These are phyloP conservation scores for Speleostelium caveatum DNA, from an alignment of 78 protist genomes.

Conservation along the genomic window DNA sequence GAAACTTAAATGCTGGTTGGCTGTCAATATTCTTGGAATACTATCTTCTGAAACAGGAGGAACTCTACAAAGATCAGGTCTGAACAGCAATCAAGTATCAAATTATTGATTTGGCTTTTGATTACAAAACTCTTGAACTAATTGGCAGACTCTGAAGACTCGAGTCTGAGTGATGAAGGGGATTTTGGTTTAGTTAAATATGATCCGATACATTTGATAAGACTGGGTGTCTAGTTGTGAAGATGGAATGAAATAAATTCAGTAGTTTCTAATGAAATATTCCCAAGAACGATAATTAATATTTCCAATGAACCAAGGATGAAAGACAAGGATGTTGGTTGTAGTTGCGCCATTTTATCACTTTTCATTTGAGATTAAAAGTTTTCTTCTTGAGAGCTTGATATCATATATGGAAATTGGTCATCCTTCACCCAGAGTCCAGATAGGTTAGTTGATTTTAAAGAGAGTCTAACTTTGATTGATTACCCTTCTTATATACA, in stretches of 20 bases:
- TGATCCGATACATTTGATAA: slow-evolving; percentile 37
- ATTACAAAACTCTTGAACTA: slow-evolving; percentile 12
- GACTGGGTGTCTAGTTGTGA: not conserved
- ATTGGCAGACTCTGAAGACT: not conserved
- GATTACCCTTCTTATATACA: not conserved
- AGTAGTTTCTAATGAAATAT: slow-evolving; percentile 7
- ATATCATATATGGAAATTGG: slow-evolving; percentile 71
- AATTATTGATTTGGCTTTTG: slow-evolving; percentile 22
- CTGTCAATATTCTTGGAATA: slow-evolving; percentile 18
- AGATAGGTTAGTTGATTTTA: slow-evolving; percentile 45
- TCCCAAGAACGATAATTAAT: slow-evolving; percentile 50
- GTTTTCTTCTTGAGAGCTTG: not conserved
- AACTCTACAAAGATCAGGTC: not conserved
- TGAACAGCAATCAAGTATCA: slow-evolving; percentile 42
- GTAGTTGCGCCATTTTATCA: not conserved
- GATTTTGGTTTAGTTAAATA: slow-evolving; percentile 17
- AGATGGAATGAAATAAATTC: not conserved
- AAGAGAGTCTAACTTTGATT: not conserved
- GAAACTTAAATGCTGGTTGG: no score
- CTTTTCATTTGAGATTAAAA: slow-evolving; percentile 45
- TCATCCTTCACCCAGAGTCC: slow-evolving; percentile 75
- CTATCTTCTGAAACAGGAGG: not conserved
- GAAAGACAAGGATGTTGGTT: not conserved
- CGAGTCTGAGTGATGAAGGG: not conserved
- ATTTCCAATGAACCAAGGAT: slow-evolving; percentile 25